These are phyloP conservation scores for Papiliotrema laurentii DNA, from an alignment of 1,284 basidiomycete genomes.

Conservation along the genomic window DNA sequence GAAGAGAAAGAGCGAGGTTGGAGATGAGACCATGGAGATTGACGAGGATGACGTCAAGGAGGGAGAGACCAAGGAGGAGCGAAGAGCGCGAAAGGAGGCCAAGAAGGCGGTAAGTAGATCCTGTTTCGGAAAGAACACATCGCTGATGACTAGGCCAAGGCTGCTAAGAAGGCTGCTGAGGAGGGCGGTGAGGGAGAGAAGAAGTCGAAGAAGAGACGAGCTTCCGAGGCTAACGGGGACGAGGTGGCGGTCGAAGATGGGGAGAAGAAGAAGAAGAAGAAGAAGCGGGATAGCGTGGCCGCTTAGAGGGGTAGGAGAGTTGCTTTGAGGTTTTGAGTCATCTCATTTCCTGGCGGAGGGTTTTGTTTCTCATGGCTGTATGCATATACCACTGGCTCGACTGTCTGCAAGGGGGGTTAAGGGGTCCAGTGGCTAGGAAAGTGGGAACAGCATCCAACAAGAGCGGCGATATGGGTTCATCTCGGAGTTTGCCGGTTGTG, in stretches of 20 bases:
- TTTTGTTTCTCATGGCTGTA: not conserved
- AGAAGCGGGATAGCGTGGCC: conserved; percentile 37
- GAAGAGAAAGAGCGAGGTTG: conserved; percentile 70
- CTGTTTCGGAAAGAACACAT: not conserved
- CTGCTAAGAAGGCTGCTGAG: conserved; percentile 37
- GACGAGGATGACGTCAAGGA: conserved; percentile 47
- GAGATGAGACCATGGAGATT: conserved; percentile 50
- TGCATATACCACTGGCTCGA: conserved; percentile 4
- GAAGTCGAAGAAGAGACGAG: conserved; percentile 50
- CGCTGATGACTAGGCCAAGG: conserved; percentile 25
- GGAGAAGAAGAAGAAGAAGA: conserved; percentile 56
- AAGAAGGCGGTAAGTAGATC: conserved; percentile 45
- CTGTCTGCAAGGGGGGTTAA: no score
- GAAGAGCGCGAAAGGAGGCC: conserved; percentile 60
- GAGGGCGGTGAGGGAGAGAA: conserved; percentile 23
- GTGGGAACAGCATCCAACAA: not conserved
- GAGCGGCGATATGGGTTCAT: not conserved
- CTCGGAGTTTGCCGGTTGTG: not conserved
- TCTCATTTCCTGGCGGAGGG: not conserved
- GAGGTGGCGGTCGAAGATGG: conserved; percentile 45
- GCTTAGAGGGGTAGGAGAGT: not conserved
- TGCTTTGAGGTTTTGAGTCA: not conserved
- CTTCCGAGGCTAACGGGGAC: conserved; percentile 50
- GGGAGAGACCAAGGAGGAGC: conserved; percentile 49
- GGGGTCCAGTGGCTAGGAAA: not conserved